Conservation (phyloP, 305 asterid species). For the Plantago rigida region DNA sequence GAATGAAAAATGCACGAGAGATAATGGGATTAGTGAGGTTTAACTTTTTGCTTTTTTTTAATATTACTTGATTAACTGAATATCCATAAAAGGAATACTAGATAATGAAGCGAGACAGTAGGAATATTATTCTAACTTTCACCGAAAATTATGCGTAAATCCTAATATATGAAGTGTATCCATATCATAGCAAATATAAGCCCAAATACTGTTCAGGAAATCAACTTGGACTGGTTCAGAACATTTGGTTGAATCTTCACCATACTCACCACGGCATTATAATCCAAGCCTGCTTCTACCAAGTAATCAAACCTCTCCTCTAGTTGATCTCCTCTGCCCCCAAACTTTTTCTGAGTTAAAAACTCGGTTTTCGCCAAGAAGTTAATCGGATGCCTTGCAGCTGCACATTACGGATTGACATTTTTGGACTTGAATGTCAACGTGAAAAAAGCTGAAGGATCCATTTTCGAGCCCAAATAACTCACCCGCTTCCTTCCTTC, state of each 20-base stretch:
- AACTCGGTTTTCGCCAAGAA: conserved; percentile 47
- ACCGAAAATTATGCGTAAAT: too few species aligned
- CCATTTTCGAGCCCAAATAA: conserved; percentile 43
- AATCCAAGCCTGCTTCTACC: conserved; percentile 64
- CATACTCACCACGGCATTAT: conserved; percentile 47
- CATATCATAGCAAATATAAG: too few species aligned
- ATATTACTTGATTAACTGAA: too few species aligned
- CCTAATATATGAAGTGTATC: too few species aligned
- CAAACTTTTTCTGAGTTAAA: conserved; percentile 45
- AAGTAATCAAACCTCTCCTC: conserved; percentile 82
- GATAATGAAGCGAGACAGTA: too few species aligned
- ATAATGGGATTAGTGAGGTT: too few species aligned
- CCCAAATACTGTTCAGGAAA: conserved; percentile 47
- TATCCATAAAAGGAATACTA: too few species aligned
- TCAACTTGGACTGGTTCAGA: conserved; percentile 57
- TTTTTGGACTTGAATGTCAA: conserved; percentile 45
- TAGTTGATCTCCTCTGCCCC: conserved; percentile 86
- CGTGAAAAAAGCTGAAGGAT: conserved; percentile 43
- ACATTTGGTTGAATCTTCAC: conserved; percentile 57
- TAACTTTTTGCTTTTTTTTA: too few species aligned
- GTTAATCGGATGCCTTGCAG: neutral
- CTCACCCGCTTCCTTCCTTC: conserved; percentile 42
- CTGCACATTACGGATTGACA: conserved; percentile 23
- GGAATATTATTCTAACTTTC: too few species aligned
- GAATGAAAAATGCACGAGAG: too few species aligned